Conservation (phyloP, 2,329 filamentous ascomycete genomes). For the Raffaelea ambrosiae region DNA sequence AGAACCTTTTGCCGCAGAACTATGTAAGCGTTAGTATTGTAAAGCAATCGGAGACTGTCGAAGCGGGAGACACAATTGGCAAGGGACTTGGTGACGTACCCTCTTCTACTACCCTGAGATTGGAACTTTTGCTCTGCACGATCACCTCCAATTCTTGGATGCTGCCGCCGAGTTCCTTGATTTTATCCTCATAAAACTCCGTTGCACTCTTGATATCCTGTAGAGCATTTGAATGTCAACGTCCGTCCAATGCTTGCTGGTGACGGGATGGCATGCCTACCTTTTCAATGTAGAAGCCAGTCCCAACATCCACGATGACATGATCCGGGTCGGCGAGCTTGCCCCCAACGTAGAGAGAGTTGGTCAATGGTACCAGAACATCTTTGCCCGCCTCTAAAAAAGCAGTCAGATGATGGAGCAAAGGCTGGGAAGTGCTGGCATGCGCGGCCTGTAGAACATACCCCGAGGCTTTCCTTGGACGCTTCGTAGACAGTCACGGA, state of each 20-base stretch:
- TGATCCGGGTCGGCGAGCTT: slow-evolving; percentile 64
- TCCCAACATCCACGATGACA: slow-evolving; percentile 87
- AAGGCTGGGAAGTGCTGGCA: neutral
- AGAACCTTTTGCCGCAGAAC: slow-evolving; percentile 30
- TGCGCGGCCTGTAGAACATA: neutral
- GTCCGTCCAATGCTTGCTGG: no score
- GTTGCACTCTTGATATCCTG: slow-evolving; percentile 45
- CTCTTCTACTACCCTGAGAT: slow-evolving; percentile 81
- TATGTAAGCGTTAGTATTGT: slow-evolving; percentile 10
- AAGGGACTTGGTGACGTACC: slow-evolving; percentile 37
- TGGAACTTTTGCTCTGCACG: slow-evolving; percentile 66
- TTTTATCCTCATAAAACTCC: slow-evolving; percentile 48
- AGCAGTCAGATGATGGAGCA: neutral
- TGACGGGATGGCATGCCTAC: slow-evolving; percentile 27
- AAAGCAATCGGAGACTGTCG: no score
- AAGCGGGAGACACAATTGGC: no score
- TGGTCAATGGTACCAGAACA: slow-evolving; percentile 89
- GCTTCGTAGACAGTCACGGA: slow-evolving; percentile 78
- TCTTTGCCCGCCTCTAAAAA: slow-evolving; percentile 27
- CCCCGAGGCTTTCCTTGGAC: slow-evolving; percentile 40
- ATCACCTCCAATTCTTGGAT: slow-evolving; percentile 50
- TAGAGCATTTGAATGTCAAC: no score
- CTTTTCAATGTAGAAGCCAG: slow-evolving; percentile 94
- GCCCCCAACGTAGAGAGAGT: slow-evolving; percentile 88
- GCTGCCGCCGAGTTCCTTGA: slow-evolving; percentile 42